phyloP scores from a whole-genome alignment of 768 basidiomycete species.

The Auriscalpium microsporum region DNA sequence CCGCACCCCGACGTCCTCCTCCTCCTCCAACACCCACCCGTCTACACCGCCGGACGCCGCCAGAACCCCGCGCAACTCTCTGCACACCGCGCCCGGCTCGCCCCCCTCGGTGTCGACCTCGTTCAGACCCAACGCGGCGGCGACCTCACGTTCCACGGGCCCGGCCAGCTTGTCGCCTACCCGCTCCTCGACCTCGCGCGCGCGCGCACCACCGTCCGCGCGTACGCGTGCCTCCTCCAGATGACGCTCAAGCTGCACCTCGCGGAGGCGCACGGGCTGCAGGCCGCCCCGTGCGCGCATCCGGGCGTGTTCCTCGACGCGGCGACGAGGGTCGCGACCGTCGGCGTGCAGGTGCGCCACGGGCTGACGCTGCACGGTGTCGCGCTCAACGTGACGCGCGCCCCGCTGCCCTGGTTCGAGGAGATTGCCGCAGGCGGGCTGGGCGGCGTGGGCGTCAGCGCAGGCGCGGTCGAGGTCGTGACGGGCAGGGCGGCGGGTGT shows the following conservation, averaged over 20 bases:
- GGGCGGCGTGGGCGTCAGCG: conserved; percentile 52
- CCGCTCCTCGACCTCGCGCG: conserved; percentile 83
- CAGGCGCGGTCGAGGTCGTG: conserved; percentile 54
- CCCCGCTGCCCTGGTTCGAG: conserved; percentile 82
- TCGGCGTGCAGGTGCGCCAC: conserved; percentile 94
- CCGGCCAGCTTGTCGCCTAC: conserved; percentile 95
- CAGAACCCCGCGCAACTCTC: no score
- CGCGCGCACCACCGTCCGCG: conserved; percentile 62
- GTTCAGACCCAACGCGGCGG: conserved; percentile 78
- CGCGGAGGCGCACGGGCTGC: conserved; percentile 46
- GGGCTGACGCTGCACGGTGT: conserved; percentile 94
- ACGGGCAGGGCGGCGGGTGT: conserved; percentile 33
- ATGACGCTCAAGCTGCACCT: conserved; percentile 59
- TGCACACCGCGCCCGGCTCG: conserved; percentile 42
- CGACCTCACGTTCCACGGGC: conserved; percentile 94
- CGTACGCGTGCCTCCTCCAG: conserved; percentile 83
- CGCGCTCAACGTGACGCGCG: conserved; percentile 77
- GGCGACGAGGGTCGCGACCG: conserved; percentile 82
- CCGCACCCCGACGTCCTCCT: no score
- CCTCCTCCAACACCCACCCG: no score
- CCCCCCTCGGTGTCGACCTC: conserved; percentile 79
- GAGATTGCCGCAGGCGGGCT: conserved; percentile 87
- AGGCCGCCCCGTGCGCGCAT: conserved; percentile 56
- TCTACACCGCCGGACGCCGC: no score
- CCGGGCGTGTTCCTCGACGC: conserved; percentile 84